These are phyloP conservation scores for Magnusiomyces tetraspermus DNA, from an alignment of 1,139 yeast species.

Conservation along the genomic window DNA sequence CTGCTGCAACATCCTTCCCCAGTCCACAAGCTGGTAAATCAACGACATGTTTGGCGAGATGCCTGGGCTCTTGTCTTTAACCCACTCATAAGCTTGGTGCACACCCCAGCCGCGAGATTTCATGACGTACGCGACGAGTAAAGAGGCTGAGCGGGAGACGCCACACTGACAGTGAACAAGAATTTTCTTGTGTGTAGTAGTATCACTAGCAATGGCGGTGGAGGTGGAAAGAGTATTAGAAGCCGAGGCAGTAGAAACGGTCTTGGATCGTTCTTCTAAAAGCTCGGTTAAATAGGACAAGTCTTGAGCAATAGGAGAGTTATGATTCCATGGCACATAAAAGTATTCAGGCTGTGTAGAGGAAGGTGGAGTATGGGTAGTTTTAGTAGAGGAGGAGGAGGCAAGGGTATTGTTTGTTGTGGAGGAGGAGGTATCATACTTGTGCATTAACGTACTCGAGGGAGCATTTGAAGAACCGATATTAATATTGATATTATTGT, in stretches of 20 bases:
- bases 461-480: too few relatives aligned
- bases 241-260: too few relatives aligned
- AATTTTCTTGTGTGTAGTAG: conserved; percentile 38
- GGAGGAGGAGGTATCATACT: too few relatives aligned
- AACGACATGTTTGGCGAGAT: conserved; percentile 89
- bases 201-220: too few relatives aligned
- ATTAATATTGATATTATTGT: too few relatives aligned
- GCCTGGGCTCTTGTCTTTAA: conserved; percentile 55
- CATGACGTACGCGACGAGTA: conserved; percentile 81
- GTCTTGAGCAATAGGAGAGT: conserved; percentile 56
- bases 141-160: conserved; percentile 78
- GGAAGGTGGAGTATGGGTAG: too few relatives aligned
- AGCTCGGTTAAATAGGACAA: conserved; percentile 48
- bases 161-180: conserved; percentile 91
- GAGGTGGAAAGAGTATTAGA: too few relatives aligned
- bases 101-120: conserved; percentile 46
- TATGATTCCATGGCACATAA: conserved; percentile 81
- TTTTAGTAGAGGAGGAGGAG: too few relatives aligned
- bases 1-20: conserved; percentile 25
- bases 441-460: too few relatives aligned
- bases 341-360: conserved; percentile 41
- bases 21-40: conserved; percentile 83
- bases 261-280: conserved; percentile 34
- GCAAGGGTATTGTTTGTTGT: too few relatives aligned
- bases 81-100: conserved; percentile 67